Evolutionary conservation across 306 rosid genomes (phyloP), one percentile per base, ranked within the genome.

Genomic region (Dalbergia cochinchinensis): DNA sequence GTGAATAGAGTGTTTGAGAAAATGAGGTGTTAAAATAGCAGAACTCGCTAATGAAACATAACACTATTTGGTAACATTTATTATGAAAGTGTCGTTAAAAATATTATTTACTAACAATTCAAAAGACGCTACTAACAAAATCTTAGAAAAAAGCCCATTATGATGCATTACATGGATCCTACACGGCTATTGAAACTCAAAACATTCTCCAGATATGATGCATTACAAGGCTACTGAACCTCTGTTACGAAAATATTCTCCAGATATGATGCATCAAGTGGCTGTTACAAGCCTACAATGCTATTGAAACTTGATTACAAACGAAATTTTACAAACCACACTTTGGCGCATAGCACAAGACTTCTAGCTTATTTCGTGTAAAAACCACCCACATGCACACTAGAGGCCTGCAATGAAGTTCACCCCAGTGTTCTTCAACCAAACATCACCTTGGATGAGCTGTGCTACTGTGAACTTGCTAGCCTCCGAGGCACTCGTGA

Each of bases 361-460:
- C 7, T 13, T 50, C 4, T 70, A n/a, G n/a, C n/a, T 5, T 67
- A 63, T 31, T 63, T 33, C 13, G 0, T 2, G 11, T 7, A 1
- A 37, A 7, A 73, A 58, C 3, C n/a, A 48, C 1, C 1, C 54
- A 8, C 33, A 19, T 8, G 7, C 13, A 19, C 31, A 37, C 88
- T 87, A 89, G 47, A 91, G 66, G 33, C 92, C 92, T 35, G 87
- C 89, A 0, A 75, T 80, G 42, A 57, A 92, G 75, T 85, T 39
- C 4, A 88, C 91, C 1, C 97, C 91, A 0, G 88, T 65, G 37
- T 87, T 58, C 78, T 81, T 75, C 80, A 92, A 77, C 94, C 94
- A 92, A 6, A 35, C 58, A 39, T 83, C 86, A 26, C 97, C 92
- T n/a, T n/a, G n/a, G 16, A 90, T 92, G 0, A 92, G 82, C 37